phyloP scores from a whole-genome alignment of 345 rosid species.

The Luvunga scandens region DNA sequence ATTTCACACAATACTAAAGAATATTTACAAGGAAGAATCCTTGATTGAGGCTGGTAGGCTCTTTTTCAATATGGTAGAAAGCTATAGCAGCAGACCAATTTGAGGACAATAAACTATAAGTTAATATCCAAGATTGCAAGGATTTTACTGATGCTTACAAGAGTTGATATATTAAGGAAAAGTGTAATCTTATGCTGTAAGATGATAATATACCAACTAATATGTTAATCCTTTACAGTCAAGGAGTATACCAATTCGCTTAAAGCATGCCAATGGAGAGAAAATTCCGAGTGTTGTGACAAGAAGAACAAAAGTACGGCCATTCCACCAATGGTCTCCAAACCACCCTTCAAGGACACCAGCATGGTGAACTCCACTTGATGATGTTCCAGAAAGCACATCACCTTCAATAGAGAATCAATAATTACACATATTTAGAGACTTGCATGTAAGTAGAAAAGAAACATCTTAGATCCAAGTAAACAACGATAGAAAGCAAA shows the following conservation, averaged over 20 bases:
- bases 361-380: slow-evolving; percentile 72
- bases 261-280: slow-evolving; percentile 78
- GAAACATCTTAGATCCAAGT: not conserved
- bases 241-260: slow-evolving; percentile 58
- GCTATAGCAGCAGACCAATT: not conserved
- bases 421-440: slow-evolving; percentile 8
- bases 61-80: not conserved
- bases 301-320: slow-evolving; percentile 57
- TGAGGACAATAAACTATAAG: not conserved
- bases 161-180: not conserved
- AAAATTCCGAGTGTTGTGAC: slow-evolving; percentile 60
- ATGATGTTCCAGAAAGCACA: slow-evolving; percentile 80
- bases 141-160: not conserved
- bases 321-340: slow-evolving; percentile 81
- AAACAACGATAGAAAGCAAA: not conserved
- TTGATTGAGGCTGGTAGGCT: not conserved
- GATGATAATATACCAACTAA: not conserved
- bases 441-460: not conserved
- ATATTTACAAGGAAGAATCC: not conserved
- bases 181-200: not conserved
- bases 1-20: not conserved
- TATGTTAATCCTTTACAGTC: slow-evolving; percentile 1
- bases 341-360: slow-evolving; percentile 93
- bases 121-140: not conserved
- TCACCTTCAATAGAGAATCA: slow-evolving; percentile 44